phyloP scores from a whole-genome alignment of 2,329 filamentous ascomycete genomes.

The Stylonectria norvegica region DNA sequence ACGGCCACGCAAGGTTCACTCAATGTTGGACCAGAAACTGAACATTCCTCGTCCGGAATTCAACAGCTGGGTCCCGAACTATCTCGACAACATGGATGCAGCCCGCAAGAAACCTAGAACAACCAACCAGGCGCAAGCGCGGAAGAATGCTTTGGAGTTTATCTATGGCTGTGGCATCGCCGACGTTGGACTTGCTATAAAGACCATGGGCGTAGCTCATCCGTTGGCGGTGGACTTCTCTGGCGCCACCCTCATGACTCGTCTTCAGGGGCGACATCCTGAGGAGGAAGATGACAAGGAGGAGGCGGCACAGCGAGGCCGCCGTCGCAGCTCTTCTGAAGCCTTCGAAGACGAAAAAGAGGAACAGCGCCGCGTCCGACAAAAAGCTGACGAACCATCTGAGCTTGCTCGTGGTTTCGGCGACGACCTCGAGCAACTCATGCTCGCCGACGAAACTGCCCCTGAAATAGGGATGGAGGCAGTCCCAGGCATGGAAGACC shows the following conservation, averaged over 20 bases:
- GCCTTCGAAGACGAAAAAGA: slow-evolving; percentile 40
- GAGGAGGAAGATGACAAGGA: slow-evolving; percentile 16
- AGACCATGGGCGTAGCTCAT: slow-evolving; percentile 32
- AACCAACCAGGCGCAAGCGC: slow-evolving; percentile 36
- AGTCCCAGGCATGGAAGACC: slow-evolving; percentile 63
- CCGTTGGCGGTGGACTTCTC: slow-evolving; percentile 45
- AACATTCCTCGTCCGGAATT: slow-evolving; percentile 37
- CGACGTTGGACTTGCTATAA: slow-evolving; percentile 24
- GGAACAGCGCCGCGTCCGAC: slow-evolving; percentile 37
- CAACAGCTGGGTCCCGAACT: slow-evolving; percentile 41
- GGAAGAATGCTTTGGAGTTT: slow-evolving; percentile 31
- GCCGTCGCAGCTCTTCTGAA: slow-evolving; percentile 42
- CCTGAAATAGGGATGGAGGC: slow-evolving; percentile 70
- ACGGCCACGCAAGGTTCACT: slow-evolving; percentile 25
- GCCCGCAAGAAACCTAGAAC: slow-evolving; percentile 23
- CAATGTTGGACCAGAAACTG: slow-evolving; percentile 32
- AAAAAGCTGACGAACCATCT: slow-evolving; percentile 29
- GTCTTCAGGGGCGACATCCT: slow-evolving; percentile 24
- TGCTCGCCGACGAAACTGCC: slow-evolving; percentile 39
- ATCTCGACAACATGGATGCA: slow-evolving; percentile 53
- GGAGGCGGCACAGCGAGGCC: slow-evolving; percentile 20
- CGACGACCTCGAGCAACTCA: slow-evolving; percentile 27
- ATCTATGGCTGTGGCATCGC: slow-evolving; percentile 36
- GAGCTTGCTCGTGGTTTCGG: slow-evolving; percentile 27
- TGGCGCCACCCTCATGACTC: slow-evolving; percentile 40